Evolutionary conservation across 1,139 yeast species (phyloP), one percentile per base, ranked within the genome.

Genomic region (Saccharomyces hybrid): DNA sequence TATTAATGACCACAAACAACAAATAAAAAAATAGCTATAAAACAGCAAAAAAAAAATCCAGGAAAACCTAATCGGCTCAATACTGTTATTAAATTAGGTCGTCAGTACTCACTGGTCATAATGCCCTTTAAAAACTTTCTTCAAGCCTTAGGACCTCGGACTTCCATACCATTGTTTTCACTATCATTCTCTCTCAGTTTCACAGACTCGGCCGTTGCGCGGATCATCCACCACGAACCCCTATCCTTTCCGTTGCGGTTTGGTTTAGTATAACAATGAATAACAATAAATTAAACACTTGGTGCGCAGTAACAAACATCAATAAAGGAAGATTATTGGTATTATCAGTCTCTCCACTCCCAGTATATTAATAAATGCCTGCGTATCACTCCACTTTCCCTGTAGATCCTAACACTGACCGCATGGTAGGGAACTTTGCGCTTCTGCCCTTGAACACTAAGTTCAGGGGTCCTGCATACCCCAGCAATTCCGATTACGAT

Each of bases 321-420:
- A 8, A 57, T 25, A 16, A 7, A 23, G 38, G 28, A 32, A 25
- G 13, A 4, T 20, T 38, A 51, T 25, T 14, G 13, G 8, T 26
- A 29, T 50, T 52, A 52, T 51, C 53, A 47, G 49, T 47, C 44
- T 47, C 5, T 7, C n/a, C 7, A 38, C n/a, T 9, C n/a, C 11
- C n/a, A 38, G 44, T 20, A 38, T 26, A 38, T 6, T 6, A 38
- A 38, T 9, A 4, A 11, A 31, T 46, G 53, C 51, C 88, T 77
- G 96, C 96, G 23, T 89, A 87, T 66, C 96, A 90, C 67, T 88
- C 96, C n/a, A 88, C 96, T 3, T 89, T 90, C 67, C 77, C 86
- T 52, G 82, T 82, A n/a, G 87, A 83, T 59, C 82, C 79, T 38
- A 69, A 76, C 46, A 77, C 71, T 54, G 76, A 78, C 46, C 73